Evolutionary conservation across 2,329 filamentous ascomycete species (phyloP), one percentile per base, ranked within the genome.

Genomic region (Ceratocystis eucalypticola): DNA sequence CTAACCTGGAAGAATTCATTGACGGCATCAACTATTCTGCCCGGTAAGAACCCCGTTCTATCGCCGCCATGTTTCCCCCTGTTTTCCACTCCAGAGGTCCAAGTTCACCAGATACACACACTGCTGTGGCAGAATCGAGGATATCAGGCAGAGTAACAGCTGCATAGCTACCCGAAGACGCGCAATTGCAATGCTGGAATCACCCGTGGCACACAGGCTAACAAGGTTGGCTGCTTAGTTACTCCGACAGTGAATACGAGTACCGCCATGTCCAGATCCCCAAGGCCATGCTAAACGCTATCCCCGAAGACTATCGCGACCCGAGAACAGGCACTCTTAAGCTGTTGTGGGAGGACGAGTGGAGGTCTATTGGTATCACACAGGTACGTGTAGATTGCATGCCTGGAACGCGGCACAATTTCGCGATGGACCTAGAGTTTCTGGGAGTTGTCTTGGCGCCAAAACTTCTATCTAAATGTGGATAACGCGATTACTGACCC

Each of bases 211-310:
- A 41, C 30, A 37, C 15, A n/a, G 17, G 6, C 55, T 59, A 59
- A 59, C 55, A 15, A 20, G 15, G 33, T 15, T 20, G 17, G 3
- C 30, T 59, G 28, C 63, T 44, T 74, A 97, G 94, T 76, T 99
- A 99, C 76, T 92, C 88, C 33, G 94, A 99, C 74, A 87, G 84
- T 77, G 85, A 94, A 76, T 96, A 87, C 77, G 94, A 99, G 78
- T 99, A 99, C 78, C 89, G 94, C 70, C 94, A 99, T 77, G 94
- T 99, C 67, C 92, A 96, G 77, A 85, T 99, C 37, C 94, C 94
- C 55, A 99, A 99, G 79, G 87, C 91, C 71, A 99, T 99, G 94
- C 86, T 99, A 70, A 97, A 97, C 78, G 88, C 85, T 50, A 97
- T 99, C 71, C 94, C 94, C 22, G 88, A 92, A 75, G 93, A 96